Evolutionary conservation across 371 early-diverging fungal genomes (phyloP).

Genomic region (Vittaforma corneae): DNA sequence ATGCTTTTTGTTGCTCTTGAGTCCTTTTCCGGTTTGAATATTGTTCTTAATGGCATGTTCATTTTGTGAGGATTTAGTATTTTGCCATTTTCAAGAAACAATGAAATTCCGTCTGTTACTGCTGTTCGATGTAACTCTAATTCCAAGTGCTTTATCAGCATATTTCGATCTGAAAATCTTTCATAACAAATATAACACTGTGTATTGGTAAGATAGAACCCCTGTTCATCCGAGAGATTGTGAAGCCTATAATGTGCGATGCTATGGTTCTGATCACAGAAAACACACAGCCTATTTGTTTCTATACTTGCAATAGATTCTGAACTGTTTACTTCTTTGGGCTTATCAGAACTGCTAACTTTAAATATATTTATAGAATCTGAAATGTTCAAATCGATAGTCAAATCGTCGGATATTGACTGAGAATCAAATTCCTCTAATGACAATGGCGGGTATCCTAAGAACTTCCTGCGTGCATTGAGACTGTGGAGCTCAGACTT

Average conservation of each 20-base stretch:
- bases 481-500: neutral
- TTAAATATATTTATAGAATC: neutral
- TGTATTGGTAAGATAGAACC: neutral
- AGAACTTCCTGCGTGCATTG: slow-evolving; percentile 1
- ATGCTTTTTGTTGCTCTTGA: too few relatives aligned
- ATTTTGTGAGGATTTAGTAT: slow-evolving; percentile 1
- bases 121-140: neutral
- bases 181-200: slow-evolving; percentile 5
- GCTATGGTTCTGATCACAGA: neutral
- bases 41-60: too few relatives aligned
- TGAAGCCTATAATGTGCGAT: neutral
- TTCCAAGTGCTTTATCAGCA: neutral
- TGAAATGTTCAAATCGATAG: neutral
- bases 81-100: slow-evolving; percentile 18
- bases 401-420: neutral
- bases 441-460: neutral
- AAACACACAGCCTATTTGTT: too few relatives aligned
- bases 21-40: too few relatives aligned
- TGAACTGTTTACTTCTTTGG: neutral
- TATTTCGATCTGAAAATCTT: neutral
- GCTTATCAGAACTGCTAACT: neutral
- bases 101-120: slow-evolving; percentile 2
- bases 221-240: neutral
- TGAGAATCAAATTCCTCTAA: neutral
- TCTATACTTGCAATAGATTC: too few relatives aligned